Percentiles rank a stretch among this genome's conserved stretches.
Evolutionary conservation across 73 alveolate genomes (phyloP).

Genomic region (Urostyla sp.): DNA sequence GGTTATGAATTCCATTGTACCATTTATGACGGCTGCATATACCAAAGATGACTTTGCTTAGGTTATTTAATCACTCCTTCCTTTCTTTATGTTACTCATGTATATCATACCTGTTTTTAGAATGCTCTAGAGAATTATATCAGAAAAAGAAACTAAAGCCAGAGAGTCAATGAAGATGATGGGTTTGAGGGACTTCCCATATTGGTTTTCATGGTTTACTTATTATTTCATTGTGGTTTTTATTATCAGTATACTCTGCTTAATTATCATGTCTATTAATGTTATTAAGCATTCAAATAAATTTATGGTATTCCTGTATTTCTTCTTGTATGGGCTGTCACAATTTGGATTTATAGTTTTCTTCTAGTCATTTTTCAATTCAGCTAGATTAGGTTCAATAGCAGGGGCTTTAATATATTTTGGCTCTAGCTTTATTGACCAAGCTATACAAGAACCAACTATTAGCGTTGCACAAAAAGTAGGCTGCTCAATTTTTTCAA

Average conservation of each 20-base stretch:
- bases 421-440: constrained; percentile 40
- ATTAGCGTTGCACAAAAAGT: constrained; percentile 12
- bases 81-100: constrained; percentile 83
- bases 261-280: background rate
- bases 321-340: constrained; percentile 67
- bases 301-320: constrained; percentile 53
- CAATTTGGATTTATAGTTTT: constrained; percentile 66
- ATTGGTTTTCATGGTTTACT: constrained; percentile 93
- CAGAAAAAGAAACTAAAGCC: constrained; percentile 93
- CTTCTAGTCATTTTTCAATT: constrained; percentile 77
- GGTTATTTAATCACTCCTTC: constrained; percentile 50
- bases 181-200: constrained; percentile 94
- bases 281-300: constrained; percentile 53
- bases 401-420: constrained; percentile 59
- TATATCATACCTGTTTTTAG: constrained; percentile 77
- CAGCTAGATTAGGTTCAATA: constrained; percentile 61
- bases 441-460: constrained; percentile 35
- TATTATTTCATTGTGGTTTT: constrained; percentile 82
- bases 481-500: constrained; percentile 44
- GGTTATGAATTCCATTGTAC: constrained; percentile 19
- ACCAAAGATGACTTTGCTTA: constrained; percentile 30
- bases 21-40: constrained; percentile 19
- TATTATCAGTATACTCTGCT: constrained; percentile 28
- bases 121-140: constrained; percentile 72
- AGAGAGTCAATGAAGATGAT: constrained; percentile 99